Evolutionary conservation across 2,329 filamentous ascomycete species (phyloP).

Genomic region (Acephala macrosclerotiorum): DNA sequence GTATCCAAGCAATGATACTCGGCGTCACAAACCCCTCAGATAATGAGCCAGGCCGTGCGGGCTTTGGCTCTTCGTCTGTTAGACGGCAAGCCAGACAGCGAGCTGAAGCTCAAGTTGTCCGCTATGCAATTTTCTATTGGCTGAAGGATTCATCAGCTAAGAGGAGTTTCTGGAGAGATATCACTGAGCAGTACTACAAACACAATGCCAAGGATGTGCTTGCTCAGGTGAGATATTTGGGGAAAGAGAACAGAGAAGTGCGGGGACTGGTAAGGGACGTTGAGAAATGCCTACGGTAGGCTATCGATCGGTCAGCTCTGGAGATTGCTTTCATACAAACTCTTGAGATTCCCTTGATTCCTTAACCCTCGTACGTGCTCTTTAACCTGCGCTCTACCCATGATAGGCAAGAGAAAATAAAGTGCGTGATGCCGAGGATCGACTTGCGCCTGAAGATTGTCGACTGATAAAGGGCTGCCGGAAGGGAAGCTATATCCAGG

Average conservation of each 20-base stretch:
- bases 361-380: too few species aligned
- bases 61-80: not conserved
- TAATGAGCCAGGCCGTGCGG: conserved; percentile 29
- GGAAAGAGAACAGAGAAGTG: not conserved
- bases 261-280: not conserved
- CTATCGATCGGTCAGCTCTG: too few species aligned
- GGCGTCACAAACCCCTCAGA: conserved; percentile 32
- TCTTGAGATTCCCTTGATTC: too few species aligned
- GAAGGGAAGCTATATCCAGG: too few species aligned
- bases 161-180: conserved; percentile 5
- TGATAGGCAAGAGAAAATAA: too few species aligned
- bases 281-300: not conserved
- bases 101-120: not conserved
- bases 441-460: too few species aligned
- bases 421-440: too few species aligned
- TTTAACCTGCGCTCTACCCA: too few species aligned
- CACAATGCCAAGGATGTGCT: not conserved
- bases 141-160: not conserved
- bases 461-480: too few species aligned
- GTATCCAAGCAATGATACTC: conserved; percentile 37
- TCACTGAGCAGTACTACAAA: not conserved
- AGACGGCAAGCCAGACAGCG: not conserved
- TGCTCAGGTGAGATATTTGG: not conserved
- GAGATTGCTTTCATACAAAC: too few species aligned
- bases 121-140: conserved; percentile 2